Base-by-base conservation (phyloP, 2,329 filamentous ascomycete genomes). In the Boeremia exigua region DNA sequence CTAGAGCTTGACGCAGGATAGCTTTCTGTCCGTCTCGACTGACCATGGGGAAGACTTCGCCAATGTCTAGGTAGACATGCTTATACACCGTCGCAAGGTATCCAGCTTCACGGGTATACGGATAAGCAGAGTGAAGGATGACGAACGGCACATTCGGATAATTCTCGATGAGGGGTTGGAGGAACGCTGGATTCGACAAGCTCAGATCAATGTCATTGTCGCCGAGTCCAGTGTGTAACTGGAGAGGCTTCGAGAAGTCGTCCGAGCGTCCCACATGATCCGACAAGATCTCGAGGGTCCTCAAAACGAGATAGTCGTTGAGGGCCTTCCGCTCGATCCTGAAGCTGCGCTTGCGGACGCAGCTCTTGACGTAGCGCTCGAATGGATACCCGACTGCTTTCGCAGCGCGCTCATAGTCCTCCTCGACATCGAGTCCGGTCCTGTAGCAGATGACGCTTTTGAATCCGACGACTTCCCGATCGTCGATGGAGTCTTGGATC, bases 371-470 rank as follows among this genome's bases (percentile, higher is more conserved):
- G 48, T 78, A 80, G 2, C 75, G 70, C 46, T 75, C 70, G 47
- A 81, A 81, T 3, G 72, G 69, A 37, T 69, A 60, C 2, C 68
- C 72, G 1, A 76, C 71, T 12, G 68, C 68, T 45, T 64, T 59
- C 5, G 73, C 68, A 40, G 69, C 69, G 2, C 75, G 76, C 23
- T 77, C 69, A 10, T 78, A 78, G 1, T 79, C 77, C 1, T 80
- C 71, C 48, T 82, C 77, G 7, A 81, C 69, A n/a, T 82, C 77
- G 14, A 94, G 79, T 0, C 91, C 91, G 0, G 87, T 90, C 12
- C 91, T 84, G 71, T 95, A 95, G 75, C 91, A 94, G 51, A 96
- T 85, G 44, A 93, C 86, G 1, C 87, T 90, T 74, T 96, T 95
- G 82, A 96, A 96, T 2, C 84, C 91, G 1, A 86, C 90, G 2